These are phyloP conservation scores for Parachlorella kessleri DNA, from an alignment of 139 green algal genomes.

Conservation along the genomic window DNA sequence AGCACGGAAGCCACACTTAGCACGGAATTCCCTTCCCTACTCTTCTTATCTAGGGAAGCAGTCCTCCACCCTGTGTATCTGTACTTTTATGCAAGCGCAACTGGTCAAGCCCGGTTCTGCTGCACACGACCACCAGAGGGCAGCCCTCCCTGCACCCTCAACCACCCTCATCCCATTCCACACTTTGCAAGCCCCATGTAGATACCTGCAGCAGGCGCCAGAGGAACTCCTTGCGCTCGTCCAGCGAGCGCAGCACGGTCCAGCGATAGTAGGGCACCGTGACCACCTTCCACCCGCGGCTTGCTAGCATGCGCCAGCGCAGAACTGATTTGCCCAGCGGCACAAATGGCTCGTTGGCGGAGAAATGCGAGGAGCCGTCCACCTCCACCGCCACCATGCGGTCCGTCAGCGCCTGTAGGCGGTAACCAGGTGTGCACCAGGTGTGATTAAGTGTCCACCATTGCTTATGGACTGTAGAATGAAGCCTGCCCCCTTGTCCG, in stretches of 20 bases:
- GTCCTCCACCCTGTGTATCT: too few relatives aligned
- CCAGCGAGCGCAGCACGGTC: conserved; percentile 11
- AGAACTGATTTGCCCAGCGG: conserved; percentile 31
- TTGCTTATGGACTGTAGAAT: background rate
- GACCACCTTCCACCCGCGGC: conserved; percentile 36
- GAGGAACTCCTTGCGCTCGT: conserved; percentile 36
- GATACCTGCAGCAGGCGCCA: conserved; percentile 34
- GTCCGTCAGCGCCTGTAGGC: conserved; percentile 5
- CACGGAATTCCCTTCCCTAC: too few relatives aligned
- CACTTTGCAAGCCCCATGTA: too few relatives aligned
- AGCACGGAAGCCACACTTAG: too few relatives aligned
- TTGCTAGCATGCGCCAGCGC: conserved; percentile 25
- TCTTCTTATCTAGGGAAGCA: too few relatives aligned
- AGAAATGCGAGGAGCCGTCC: conserved; percentile 20
- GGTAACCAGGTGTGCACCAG: too few relatives aligned
- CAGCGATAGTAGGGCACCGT: conserved; percentile 48
- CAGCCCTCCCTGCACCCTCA: too few relatives aligned
- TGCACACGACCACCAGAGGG: too few relatives aligned
- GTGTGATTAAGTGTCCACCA: conserved; percentile 34
- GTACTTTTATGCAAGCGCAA: too few relatives aligned
- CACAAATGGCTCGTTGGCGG: conserved; percentile 28
- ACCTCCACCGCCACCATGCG: conserved; percentile 42
- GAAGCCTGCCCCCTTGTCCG: too few relatives aligned
- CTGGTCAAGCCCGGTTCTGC: too few relatives aligned
- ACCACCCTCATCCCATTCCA: too few relatives aligned